Evolutionary conservation across 2,329 filamentous ascomycete species (phyloP).

Genomic region (Plenodomus tracheiphilus): DNA sequence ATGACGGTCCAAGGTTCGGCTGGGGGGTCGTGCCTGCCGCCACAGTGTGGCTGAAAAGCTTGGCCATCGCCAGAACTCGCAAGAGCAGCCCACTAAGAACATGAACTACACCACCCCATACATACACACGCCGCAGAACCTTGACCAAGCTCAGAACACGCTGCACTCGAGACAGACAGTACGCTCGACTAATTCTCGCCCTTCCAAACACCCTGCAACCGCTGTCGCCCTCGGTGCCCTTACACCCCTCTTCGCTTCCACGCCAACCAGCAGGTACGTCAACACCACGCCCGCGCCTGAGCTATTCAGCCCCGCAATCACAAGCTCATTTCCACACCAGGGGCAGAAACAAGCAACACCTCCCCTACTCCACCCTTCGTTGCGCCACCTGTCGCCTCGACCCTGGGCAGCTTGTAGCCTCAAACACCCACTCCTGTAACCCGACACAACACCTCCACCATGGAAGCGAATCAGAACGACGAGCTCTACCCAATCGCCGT

Average conservation of each 20-base stretch:
- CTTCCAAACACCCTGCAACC: slow-evolving; percentile 13
- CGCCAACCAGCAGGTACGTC: slow-evolving; percentile 41
- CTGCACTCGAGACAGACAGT: slow-evolving; percentile 17
- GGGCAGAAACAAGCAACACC: slow-evolving; percentile 2
- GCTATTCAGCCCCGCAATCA: slow-evolving; percentile 24
- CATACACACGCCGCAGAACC: slow-evolving; percentile 23
- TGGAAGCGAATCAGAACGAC: slow-evolving; percentile 94
- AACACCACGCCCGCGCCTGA: slow-evolving; percentile 33
- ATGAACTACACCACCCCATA: slow-evolving; percentile 22
- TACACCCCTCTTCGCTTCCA: slow-evolving; percentile 32
- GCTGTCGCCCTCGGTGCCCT: slow-evolving; percentile 17
- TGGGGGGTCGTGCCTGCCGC: background rate
- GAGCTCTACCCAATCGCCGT: slow-evolving; percentile 99
- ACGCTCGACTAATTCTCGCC: slow-evolving; percentile 11
- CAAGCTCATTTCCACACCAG: slow-evolving; percentile 23
- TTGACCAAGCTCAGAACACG: slow-evolving; percentile 11
- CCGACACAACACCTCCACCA: slow-evolving; percentile 47
- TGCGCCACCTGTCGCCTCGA: slow-evolving; percentile 10
- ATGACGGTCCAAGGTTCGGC: background rate
- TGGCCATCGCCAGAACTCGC: slow-evolving; percentile 9
- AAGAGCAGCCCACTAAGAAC: slow-evolving; percentile 20
- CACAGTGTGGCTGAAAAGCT: slow-evolving; percentile 11
- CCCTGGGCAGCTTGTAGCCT: slow-evolving; percentile 26
- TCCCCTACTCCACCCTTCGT: slow-evolving; percentile 12
- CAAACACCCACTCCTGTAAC: slow-evolving; percentile 18